Evolutionary conservation across 805 yeast species (phyloP), one percentile per base, ranked within the genome.

Genomic region (Saccharomyces mikatae): DNA sequence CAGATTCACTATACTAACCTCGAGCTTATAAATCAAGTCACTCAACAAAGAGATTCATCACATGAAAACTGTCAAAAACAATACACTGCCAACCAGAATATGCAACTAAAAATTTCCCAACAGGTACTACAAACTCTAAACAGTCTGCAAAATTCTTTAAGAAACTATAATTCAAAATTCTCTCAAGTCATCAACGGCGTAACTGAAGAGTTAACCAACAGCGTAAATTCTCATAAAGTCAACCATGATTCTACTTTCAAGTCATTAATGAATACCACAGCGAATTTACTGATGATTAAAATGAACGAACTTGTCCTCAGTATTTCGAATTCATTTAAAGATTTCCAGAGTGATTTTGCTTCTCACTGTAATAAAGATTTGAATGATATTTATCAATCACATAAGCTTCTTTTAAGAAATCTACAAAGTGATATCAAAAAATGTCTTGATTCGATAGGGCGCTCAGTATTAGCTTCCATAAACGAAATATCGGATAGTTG

Each of bases 1-100:
- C 51, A 60, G 3, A 49, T 56, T 4, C 64, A 66, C 52, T 47
- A 54, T 17, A 57, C 44, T 0, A 64, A 61, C 41, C 5, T 49
- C 2, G 46, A 54, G 3, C 41, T 67, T 3, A 48, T 62, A 11
- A 51, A 54, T 8, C 21, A 51, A 4, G 47, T 68, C 8, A 50
- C 49, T 10, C 10, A 8, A 0, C 66, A 64, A 30, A 59, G 64
- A 46, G 50, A 56, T 14, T 26, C 41, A 3, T 48, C 64, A 26
- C 56, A 62, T 9, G 41, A 53, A 0, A 31, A 56, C 6, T 58
- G 68, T 8, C 61, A 56, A 8, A 17, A 21, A 17, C 44, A 36
- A 9, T 36, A 36, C 11, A 36, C 22, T 8, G 17, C 44, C 13
- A 36, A 17, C 44, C 44, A 36, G 11, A 17, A 36, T 8, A 8